Evolutionary conservation across 2,329 filamentous ascomycete species (phyloP), one percentile per base, ranked within the genome.

Genomic region (Pyricularia sp.): DNA sequence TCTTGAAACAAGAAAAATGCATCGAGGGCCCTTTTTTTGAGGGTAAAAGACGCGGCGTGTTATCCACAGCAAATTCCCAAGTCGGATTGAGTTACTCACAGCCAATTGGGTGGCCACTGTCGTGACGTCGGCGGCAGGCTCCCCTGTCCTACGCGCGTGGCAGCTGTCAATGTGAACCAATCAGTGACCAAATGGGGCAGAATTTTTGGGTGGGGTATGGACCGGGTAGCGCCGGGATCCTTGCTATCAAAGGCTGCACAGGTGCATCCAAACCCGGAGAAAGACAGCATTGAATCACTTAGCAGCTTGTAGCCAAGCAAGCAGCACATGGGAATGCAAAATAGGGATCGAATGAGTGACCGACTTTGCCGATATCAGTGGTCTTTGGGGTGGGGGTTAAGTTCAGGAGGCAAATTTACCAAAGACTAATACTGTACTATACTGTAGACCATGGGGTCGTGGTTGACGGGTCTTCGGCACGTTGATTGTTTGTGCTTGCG

Each of bases 71-170:
- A 61, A 25, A 61, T 11, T 61, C 58, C 3, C 58, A 26, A 26
- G 9, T 61, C 58, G 58, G 23, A 61, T 26, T 17, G 58, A 23
- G 58, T 61, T 61, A 61, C 59, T 61, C 65, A 31, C 36, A 31
- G 26, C 65, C 65, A 66, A 70, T 71, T 72, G 69, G 33, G 69
- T 72, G 66, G 36, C 58, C 25, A 3, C 55, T 42, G 25, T 63
- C 33, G 72, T 74, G 73, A 74, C 73, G 73, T 74, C 73, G 71
- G 73, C 70, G 73, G 73, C 71, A 70, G 67, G 69, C 68, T 65
- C 69, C 67, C 64, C 69, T 67, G 69, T 64, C 55, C 66, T 63
- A 28, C 59, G 59, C 59, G 59, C 59, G 59, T 63, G 59, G 59
- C 59, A 63, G 59, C 25, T 26, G 26, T 28, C 23, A 28, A 12